These are phyloP conservation scores for Paralagenidium karlingii DNA, from an alignment of 352 stramenopile species.

Conservation along the genomic window DNA sequence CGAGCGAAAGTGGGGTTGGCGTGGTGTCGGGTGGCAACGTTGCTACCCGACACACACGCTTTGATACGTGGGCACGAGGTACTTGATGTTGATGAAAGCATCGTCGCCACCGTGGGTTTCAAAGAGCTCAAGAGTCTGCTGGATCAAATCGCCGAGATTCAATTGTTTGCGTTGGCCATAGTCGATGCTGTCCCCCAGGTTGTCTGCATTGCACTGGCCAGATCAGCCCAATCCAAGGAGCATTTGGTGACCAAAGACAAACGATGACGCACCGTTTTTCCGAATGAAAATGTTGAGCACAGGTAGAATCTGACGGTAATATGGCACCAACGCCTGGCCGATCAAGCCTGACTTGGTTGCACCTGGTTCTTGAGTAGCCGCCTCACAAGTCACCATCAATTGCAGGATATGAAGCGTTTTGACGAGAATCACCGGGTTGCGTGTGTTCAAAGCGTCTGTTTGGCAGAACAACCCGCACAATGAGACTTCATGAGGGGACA, in stretches of 20 bases:
- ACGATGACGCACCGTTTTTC: conserved; percentile 83
- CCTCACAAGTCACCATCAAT: conserved; percentile 91
- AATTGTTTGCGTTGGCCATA: conserved; percentile 92
- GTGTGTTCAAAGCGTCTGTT: conserved; percentile 87
- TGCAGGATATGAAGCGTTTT: conserved; percentile 96
- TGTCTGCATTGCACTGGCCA: no score
- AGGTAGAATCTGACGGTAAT: conserved; percentile 96
- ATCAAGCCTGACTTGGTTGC: conserved; percentile 79
- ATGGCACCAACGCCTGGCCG: conserved; percentile 93
- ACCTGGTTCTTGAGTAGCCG: conserved; percentile 43
- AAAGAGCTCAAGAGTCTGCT: conserved; percentile 95
- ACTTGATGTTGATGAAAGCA: conserved; percentile 99
- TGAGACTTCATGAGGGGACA: background rate
- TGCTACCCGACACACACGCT: conserved; percentile 71
- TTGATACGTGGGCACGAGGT: conserved; percentile 94
- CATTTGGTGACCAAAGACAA: no score
- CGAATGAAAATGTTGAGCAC: conserved; percentile 96
- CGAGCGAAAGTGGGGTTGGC: no score
- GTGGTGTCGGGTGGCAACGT: no score
- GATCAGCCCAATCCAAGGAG: no score
- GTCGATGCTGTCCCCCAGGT: conserved; percentile 94
- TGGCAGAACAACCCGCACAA: conserved; percentile 1
- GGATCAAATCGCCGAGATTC: conserved; percentile 93
- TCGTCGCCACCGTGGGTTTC: conserved; percentile 93
- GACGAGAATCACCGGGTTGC: conserved; percentile 88